Conservation (phyloP, 75 land plant species). For the Chamaecyparis obtusa region DNA sequence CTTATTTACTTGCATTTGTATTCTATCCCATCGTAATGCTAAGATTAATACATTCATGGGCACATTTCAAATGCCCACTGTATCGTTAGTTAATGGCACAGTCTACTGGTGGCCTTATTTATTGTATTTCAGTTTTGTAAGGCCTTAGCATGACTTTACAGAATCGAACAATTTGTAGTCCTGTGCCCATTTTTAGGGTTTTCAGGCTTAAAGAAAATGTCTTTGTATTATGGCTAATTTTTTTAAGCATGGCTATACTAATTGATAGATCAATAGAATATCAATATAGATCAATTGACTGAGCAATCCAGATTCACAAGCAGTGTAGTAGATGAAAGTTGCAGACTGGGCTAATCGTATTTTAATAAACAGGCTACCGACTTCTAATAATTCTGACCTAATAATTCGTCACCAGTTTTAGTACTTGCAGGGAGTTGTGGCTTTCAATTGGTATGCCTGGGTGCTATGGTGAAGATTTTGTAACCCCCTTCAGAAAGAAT, state of each 20-base stretch:
- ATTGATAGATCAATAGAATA: too few relatives aligned
- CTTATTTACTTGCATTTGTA: background rate
- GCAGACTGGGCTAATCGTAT: background rate
- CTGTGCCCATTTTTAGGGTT: background rate
- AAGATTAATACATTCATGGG: background rate
- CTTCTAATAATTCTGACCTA: too few relatives aligned
- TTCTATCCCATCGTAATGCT: background rate
- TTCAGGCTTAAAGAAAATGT: too few relatives aligned
- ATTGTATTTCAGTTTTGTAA: background rate
- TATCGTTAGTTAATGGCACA: background rate
- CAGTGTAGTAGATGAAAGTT: background rate
- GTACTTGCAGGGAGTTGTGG: too few relatives aligned
- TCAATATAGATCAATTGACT: too few relatives aligned
- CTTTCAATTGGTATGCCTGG: too few relatives aligned
- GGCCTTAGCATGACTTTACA: background rate
- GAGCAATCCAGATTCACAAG: background rate
- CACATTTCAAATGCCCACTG: conserved; percentile 3
- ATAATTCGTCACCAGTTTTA: too few relatives aligned
- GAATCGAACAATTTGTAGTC: background rate
- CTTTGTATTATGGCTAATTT: background rate
- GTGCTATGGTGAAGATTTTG: too few relatives aligned
- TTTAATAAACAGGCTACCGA: too few relatives aligned
- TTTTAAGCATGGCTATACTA: too few relatives aligned
- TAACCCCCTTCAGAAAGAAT: too few relatives aligned
- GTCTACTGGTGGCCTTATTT: background rate